Evolutionary conservation across 148 eudicot genomes (phyloP).

Genomic region (Gaultheria prostrata): DNA sequence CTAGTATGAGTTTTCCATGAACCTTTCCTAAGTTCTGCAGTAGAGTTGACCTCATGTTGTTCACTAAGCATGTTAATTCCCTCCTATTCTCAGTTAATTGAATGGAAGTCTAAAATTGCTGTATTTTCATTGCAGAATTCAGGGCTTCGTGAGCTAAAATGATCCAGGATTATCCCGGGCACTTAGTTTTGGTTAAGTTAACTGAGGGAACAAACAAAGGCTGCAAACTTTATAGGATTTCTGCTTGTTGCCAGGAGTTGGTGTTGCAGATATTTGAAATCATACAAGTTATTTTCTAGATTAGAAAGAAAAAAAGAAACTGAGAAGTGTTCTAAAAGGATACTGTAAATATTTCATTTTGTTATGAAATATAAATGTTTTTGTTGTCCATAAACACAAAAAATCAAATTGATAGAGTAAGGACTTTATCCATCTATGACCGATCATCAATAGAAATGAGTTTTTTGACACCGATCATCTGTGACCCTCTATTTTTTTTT

Average conservation of each 20-base stretch:
- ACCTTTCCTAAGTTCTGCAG: background rate
- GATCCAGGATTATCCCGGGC: background rate
- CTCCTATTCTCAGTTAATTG: no score
- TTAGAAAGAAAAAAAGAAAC: no score
- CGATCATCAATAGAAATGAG: no score
- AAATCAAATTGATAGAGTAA: no score
- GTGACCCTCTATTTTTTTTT: no score
- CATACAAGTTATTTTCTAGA: no score
- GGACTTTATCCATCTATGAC: no score
- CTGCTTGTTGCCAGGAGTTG: background rate
- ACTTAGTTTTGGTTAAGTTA: background rate
- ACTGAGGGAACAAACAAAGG: background rate
- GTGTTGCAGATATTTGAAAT: no score
- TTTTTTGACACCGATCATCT: no score
- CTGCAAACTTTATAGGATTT: background rate
- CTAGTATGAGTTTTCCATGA: background rate
- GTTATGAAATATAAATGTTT: no score
- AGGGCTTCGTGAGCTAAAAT: background rate
- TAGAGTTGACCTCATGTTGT: background rate
- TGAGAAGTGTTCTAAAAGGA: background rate
- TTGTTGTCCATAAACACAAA: no score
- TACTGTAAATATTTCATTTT: background rate
- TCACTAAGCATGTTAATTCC: background rate
- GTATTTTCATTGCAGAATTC: background rate
- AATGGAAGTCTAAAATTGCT: background rate